Percentiles rank a stretch among this genome's conserved stretches.
phyloP scores from a whole-genome alignment of 345 rosid species.

The Sonneratia alba region DNA sequence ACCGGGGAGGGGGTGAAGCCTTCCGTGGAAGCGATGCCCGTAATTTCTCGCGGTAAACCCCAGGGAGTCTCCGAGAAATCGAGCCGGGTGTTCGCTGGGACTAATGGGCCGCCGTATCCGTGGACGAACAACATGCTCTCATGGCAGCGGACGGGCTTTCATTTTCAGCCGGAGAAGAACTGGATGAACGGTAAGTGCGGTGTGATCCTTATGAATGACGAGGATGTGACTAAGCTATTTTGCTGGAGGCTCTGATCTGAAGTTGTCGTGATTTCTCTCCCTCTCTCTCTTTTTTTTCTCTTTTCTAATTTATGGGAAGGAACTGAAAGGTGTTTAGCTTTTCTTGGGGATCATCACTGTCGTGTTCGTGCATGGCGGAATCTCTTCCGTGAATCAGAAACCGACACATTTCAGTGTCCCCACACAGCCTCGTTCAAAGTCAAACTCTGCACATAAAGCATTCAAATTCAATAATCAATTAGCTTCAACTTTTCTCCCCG shows the following conservation, averaged over 20 bases:
- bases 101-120: slow-evolving; percentile 22
- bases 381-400: not conserved
- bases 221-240: too few species aligned
- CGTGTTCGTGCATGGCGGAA: not conserved
- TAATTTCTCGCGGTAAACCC: slow-evolving; percentile 31
- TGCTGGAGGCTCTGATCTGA: too few species aligned
- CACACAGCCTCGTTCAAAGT: too few species aligned
- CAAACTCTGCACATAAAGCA: too few species aligned
- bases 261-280: not conserved
- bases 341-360: not conserved
- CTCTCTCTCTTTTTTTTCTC: not conserved
- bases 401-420: not conserved
- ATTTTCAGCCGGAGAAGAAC: slow-evolving; percentile 85
- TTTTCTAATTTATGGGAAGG: not conserved
- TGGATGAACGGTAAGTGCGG: slow-evolving; percentile 83
- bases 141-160: slow-evolving; percentile 89
- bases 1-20: not conserved
- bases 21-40: slow-evolving; percentile 4
- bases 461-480: too few species aligned
- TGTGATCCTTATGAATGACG: too few species aligned
- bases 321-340: not conserved
- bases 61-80: slow-evolving; percentile 79
- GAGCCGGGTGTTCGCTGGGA: slow-evolving; percentile 12
- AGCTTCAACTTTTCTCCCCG: too few species aligned
- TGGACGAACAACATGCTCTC: slow-evolving; percentile 87